phyloP scores from a whole-genome alignment of 1,284 basidiomycete species.

The Tilletia setariae region DNA sequence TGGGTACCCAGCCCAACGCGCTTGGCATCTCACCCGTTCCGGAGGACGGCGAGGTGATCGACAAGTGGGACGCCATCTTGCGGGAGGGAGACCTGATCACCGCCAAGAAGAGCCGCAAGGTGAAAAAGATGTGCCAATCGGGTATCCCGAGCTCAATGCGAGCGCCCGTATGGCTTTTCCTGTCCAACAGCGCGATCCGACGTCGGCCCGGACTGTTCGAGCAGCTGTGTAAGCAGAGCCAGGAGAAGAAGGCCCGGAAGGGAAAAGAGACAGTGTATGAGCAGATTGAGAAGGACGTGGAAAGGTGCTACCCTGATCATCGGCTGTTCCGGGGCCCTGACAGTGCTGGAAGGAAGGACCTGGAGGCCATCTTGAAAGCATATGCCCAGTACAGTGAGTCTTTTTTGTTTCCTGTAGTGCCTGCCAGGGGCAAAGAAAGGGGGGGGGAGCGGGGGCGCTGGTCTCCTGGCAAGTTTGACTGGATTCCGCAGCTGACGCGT shows the following conservation, averaged over 20 bases:
- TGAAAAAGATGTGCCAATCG: slow-evolving; percentile 72
- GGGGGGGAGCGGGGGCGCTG: neutral
- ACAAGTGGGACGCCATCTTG: slow-evolving; percentile 72
- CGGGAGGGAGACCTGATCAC: slow-evolving; percentile 65
- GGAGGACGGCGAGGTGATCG: slow-evolving; percentile 70
- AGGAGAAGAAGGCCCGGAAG: slow-evolving; percentile 34
- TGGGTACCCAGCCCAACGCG: slow-evolving; percentile 21
- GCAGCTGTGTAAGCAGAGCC: slow-evolving; percentile 39
- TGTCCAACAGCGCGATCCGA: slow-evolving; percentile 40
- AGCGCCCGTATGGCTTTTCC: slow-evolving; percentile 49
- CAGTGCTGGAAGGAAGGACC: slow-evolving; percentile 42
- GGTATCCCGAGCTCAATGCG: slow-evolving; percentile 66
- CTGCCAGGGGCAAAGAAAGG: too few relatives aligned
- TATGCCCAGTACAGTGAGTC: slow-evolving; percentile 58
- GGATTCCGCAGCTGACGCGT: neutral
- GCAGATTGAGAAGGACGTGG: slow-evolving; percentile 52
- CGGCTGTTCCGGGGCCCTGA: slow-evolving; percentile 43
- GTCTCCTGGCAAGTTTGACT: neutral
- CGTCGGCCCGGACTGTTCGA: slow-evolving; percentile 45
- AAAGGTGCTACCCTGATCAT: slow-evolving; percentile 43
- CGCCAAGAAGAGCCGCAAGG: slow-evolving; percentile 76
- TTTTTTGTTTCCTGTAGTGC: neutral
- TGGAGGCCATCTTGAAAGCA: slow-evolving; percentile 50
- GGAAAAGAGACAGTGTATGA: slow-evolving; percentile 43
- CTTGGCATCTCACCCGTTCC: slow-evolving; percentile 14